Percentiles rank a stretch among this genome's conserved stretches.
Conservation (phyloP, 1,139 yeast species). For the Diutina ranongensis region DNA sequence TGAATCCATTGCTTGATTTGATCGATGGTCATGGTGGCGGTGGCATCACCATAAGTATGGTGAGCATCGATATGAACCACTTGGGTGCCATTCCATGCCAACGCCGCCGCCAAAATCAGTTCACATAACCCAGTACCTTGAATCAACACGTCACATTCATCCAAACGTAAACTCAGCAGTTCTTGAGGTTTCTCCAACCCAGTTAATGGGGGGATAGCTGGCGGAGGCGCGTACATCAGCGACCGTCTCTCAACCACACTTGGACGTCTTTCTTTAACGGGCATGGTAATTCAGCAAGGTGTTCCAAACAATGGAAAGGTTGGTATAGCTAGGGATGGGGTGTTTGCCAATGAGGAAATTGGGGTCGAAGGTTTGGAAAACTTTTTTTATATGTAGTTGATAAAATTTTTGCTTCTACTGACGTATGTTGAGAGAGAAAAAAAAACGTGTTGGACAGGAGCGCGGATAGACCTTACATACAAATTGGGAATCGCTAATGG, state of each 20-base stretch:
- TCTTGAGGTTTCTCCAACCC: constrained; percentile 4
- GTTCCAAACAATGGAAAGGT: too few relatives aligned
- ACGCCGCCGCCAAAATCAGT: constrained; percentile 81
- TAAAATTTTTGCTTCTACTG: neutral
- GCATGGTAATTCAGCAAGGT: neutral
- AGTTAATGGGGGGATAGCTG: constrained; percentile 4
- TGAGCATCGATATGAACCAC: constrained; percentile 83
- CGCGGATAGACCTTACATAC: neutral
- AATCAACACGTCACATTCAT: constrained; percentile 55
- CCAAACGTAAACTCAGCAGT: neutral
- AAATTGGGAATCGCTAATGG: neutral
- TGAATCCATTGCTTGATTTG: constrained; percentile 76
- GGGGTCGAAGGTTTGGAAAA: neutral
- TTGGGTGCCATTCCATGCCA: constrained; percentile 92
- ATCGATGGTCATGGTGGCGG: constrained; percentile 77
- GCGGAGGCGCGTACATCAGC: constrained; percentile 5
- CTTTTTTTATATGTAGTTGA: neutral
- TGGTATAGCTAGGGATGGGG: too few relatives aligned
- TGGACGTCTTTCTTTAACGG: constrained; percentile 6
- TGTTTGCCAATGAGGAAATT: neutral
- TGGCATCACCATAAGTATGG: constrained; percentile 76
- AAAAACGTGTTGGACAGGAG: neutral
- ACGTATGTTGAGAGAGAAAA: neutral
- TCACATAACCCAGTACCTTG: constrained; percentile 90
- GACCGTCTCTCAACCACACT: constrained; percentile 6